These are phyloP conservation scores for Tetrahymena malaccensis DNA, from an alignment of 73 alveolate species.

Conservation along the genomic window DNA sequence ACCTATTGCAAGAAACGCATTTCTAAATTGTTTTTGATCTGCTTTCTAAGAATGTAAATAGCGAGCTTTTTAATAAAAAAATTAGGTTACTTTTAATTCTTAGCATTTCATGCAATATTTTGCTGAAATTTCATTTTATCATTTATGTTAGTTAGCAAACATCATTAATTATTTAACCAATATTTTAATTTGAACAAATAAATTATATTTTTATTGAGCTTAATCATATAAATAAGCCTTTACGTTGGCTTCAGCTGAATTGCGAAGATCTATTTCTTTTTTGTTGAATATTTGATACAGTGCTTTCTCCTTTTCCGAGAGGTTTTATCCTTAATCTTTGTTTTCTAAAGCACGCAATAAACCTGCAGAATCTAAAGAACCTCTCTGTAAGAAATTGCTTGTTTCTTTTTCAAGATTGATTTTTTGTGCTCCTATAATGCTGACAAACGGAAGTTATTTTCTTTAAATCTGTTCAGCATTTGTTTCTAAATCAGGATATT, in stretches of 20 bases:
- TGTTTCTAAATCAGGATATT: background rate
- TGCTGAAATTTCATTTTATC: background rate
- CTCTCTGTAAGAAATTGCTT: background rate
- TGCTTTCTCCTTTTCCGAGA: background rate
- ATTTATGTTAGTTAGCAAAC: background rate
- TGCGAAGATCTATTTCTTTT: background rate
- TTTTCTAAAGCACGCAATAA: background rate
- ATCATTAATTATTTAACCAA: background rate
- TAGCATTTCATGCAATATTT: background rate
- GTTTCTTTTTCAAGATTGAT: background rate
- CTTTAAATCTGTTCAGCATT: background rate
- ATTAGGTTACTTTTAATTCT: background rate
- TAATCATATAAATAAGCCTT: background rate
- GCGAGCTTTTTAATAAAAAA: background rate
- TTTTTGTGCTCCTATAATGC: background rate
- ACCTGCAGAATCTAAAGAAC: background rate
- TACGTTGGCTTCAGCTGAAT: background rate
- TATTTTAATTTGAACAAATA: background rate
- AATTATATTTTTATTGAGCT: background rate
- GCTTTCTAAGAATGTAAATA: background rate
- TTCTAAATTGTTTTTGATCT: background rate
- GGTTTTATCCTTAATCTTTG: background rate
- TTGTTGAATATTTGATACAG: background rate
- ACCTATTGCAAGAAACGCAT: background rate
- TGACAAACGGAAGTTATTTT: background rate